These are phyloP conservation scores for Mortierella sp. DNA, from an alignment of 371 early-diverging fungal species.

Conservation along the genomic window DNA sequence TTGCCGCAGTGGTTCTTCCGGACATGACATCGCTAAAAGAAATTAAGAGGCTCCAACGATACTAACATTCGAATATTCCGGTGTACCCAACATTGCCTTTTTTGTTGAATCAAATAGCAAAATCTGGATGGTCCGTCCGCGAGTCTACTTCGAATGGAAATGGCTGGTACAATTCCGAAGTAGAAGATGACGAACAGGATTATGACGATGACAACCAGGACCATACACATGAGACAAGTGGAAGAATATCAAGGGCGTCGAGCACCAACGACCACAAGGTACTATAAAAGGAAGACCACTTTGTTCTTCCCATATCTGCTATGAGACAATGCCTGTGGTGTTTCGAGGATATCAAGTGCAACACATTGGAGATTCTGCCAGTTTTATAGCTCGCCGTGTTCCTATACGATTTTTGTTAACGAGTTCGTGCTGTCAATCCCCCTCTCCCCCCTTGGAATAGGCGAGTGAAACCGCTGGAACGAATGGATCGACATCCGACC, in stretches of 20 bases:
- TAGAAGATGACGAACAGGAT: conserved; percentile 26
- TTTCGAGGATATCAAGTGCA: not conserved
- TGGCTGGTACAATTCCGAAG: conserved; percentile 49
- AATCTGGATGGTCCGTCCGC: conserved; percentile 37
- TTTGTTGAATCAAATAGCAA: conserved; percentile 4
- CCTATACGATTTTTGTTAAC: too few relatives aligned
- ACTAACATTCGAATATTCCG: too few relatives aligned
- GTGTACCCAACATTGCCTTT: too few relatives aligned
- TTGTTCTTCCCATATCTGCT: not conserved
- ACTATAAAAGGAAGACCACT: conserved; percentile 13
- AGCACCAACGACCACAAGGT: not conserved
- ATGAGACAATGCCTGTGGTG: not conserved
- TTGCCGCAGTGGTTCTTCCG: too few relatives aligned
- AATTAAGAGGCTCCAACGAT: too few relatives aligned
- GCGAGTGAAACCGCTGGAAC: not conserved
- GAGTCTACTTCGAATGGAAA: conserved; percentile 41
- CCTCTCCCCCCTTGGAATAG: too few relatives aligned
- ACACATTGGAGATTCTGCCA: not conserved
- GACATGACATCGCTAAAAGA: too few relatives aligned
- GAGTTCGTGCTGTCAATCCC: too few relatives aligned
- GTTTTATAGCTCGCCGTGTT: too few relatives aligned
- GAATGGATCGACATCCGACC: not conserved
- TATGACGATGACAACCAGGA: conserved; percentile 18
- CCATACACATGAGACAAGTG: conserved; percentile 8
- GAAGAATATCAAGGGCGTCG: not conserved